Conservation (phyloP, 2,329 filamentous ascomycete genomes). For the Salinomyces thailandicus region DNA sequence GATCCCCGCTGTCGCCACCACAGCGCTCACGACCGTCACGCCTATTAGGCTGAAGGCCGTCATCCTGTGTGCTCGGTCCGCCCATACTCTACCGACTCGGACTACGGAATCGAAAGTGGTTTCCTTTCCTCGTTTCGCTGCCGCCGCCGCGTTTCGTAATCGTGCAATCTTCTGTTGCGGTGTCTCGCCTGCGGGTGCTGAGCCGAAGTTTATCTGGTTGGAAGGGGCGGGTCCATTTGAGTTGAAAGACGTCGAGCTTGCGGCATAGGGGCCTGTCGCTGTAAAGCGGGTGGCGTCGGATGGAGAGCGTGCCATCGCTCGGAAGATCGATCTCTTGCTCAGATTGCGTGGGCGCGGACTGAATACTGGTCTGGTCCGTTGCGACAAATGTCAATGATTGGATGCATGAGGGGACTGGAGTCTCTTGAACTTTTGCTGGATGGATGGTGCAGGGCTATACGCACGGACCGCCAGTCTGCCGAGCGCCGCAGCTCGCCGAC, state of each 20-base stretch:
- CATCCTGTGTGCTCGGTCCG: conserved; percentile 51
- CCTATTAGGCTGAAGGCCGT: conserved; percentile 52
- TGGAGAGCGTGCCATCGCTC: conserved; percentile 53
- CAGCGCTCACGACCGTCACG: conserved; percentile 50
- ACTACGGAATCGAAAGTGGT: conserved; percentile 46
- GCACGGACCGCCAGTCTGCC: not conserved
- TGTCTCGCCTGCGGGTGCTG: conserved; percentile 38
- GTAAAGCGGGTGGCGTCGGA: conserved; percentile 74
- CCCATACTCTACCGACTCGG: conserved; percentile 43
- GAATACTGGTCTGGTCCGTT: no score
- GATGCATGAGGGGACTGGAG: no score
- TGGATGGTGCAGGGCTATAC: not conserved
- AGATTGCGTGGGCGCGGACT: no score
- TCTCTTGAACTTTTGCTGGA: not conserved
- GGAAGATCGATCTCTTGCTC: not conserved
- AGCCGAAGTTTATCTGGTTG: conserved; percentile 19
- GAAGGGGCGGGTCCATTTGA: conserved; percentile 19
- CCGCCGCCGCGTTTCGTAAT: conserved; percentile 39
- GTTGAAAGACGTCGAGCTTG: conserved; percentile 45
- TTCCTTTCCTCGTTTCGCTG: conserved; percentile 39
- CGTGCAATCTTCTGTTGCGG: conserved; percentile 45
- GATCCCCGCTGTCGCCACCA: conserved; percentile 53
- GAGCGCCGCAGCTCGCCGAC: conserved; percentile 1
- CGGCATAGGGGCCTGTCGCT: conserved; percentile 58
- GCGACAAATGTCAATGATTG: no score